A percentile compares a stretch with the other conserved stretches of the same genome.
These are phyloP conservation scores for Hamamelis virginiana DNA, from an alignment of 164 flowering plant species.

Conservation along the genomic window DNA sequence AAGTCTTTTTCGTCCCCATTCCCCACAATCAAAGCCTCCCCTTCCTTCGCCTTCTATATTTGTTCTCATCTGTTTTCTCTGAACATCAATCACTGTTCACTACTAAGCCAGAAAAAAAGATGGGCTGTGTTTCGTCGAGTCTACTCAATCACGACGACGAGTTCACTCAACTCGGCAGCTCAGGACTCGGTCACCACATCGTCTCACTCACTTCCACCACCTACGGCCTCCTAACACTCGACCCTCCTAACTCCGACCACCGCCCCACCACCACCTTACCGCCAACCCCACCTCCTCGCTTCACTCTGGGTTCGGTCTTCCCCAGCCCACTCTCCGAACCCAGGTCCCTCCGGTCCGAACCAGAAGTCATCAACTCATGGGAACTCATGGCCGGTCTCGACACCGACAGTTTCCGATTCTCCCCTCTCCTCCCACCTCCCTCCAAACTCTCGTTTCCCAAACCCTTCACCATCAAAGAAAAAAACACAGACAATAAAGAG, in stretches of 20 bases:
- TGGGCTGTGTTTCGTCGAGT: constrained; percentile 85
- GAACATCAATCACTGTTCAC: no score
- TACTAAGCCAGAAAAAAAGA: constrained; percentile 12
- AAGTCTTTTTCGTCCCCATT: no score
- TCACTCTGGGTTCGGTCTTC: constrained; percentile 31
- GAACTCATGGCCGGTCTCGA: constrained; percentile 95
- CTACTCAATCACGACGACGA: constrained; percentile 66
- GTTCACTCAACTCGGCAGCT: constrained; percentile 49
- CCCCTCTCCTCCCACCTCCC: constrained; percentile 27
- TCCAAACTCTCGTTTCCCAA: constrained; percentile 8
- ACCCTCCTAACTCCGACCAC: constrained; percentile 44
- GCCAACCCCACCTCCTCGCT: constrained; percentile 38
- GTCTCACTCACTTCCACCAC: constrained; percentile 96
- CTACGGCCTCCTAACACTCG: constrained; percentile 80
- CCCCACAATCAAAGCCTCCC: no score
- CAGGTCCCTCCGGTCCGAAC: constrained; percentile 32
- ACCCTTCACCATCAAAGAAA: not conserved
- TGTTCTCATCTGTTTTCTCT: not conserved
- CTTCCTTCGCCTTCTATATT: not conserved
- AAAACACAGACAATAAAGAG: constrained; percentile 21
- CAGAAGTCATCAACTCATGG: constrained; percentile 88
- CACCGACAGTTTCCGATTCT: constrained; percentile 64
- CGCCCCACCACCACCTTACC: constrained; percentile 21
- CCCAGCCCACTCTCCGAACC: constrained; percentile 34
- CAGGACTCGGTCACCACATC: constrained; percentile 65